Evolutionary conservation across 1,284 basidiomycete genomes (phyloP).

Genomic region (Volvariella surrecta): DNA sequence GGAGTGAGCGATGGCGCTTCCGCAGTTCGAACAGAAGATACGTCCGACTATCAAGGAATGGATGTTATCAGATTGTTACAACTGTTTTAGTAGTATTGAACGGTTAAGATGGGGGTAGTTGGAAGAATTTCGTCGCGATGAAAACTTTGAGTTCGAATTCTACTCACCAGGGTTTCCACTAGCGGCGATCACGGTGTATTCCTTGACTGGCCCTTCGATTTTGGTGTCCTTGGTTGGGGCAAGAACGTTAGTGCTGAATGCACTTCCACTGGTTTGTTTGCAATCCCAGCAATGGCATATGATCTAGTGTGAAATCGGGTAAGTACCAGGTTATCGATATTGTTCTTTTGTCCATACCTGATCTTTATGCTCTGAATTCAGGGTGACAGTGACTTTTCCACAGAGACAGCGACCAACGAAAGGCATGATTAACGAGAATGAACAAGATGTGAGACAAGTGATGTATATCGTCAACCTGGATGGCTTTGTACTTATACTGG

Average conservation of each 20-base stretch:
- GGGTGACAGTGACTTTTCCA: conserved; percentile 19
- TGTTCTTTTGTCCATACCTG: conserved; percentile 13
- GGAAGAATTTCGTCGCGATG: too few relatives aligned
- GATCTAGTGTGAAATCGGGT: conserved; percentile 13
- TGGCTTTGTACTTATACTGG: too few relatives aligned
- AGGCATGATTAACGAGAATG: conserved; percentile 11
- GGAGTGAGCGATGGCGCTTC: conserved; percentile 10
- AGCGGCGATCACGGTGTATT: conserved; percentile 5
- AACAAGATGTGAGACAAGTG: too few relatives aligned
- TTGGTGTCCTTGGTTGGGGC: conserved; percentile 6
- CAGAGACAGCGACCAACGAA: conserved; percentile 24
- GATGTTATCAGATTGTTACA: too few relatives aligned
- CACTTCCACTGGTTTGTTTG: conserved; percentile 8
- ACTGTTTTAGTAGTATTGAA: background rate
- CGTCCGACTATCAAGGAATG: conserved; percentile 3
- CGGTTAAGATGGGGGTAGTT: background rate
- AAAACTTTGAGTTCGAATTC: too few relatives aligned
- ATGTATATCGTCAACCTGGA: too few relatives aligned
- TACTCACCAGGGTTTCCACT: conserved; percentile 8
- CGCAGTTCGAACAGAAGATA: conserved; percentile 12
- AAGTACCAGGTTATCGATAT: background rate
- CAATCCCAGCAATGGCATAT: conserved; percentile 12
- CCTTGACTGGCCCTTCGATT: conserved; percentile 9
- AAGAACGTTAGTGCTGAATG: conserved; percentile 10
- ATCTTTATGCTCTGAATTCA: conserved; percentile 15